Percentiles rank a stretch among this genome's conserved stretches.
These are phyloP conservation scores for Ganoderma lucidum DNA, from an alignment of 1,284 basidiomycete species.

Conservation along the genomic window DNA sequence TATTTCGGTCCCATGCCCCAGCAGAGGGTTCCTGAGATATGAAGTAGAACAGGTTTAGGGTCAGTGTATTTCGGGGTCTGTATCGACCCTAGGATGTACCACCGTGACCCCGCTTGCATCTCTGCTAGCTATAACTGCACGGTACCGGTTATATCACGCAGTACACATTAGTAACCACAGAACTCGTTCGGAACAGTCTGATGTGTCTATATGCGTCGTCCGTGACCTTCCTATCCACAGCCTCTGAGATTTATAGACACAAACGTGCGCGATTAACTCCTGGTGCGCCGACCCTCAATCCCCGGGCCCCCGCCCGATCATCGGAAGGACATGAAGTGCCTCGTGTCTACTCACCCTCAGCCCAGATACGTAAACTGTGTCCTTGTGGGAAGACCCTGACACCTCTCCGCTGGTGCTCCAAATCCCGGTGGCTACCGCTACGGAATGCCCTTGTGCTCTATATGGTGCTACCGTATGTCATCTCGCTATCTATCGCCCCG, in stretches of 20 bases:
- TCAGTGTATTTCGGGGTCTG: not conserved
- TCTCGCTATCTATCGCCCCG: not conserved
- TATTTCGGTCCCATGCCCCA: not conserved
- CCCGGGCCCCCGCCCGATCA: not conserved
- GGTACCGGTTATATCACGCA: no score
- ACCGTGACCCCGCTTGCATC: no score
- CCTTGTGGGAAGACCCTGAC: not conserved
- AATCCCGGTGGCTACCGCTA: not conserved
- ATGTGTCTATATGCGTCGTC: not conserved
- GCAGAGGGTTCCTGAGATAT: no score
- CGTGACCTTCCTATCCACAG: not conserved
- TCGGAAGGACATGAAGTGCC: conserved; percentile 18
- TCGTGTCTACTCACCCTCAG: conserved; percentile 36
- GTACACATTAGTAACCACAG: not conserved
- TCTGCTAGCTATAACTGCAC: no score
- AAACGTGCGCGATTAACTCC: no score
- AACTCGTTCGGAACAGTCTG: no score
- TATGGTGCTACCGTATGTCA: not conserved
- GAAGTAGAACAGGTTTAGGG: no score
- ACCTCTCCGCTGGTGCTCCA: not conserved
- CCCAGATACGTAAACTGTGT: conserved; percentile 22
- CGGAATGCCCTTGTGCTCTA: conserved; percentile 5
- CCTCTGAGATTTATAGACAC: not conserved
- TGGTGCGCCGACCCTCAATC: conserved; percentile 14
- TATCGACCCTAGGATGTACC: not conserved